Evolutionary conservation across 192 early-diverging fungal species (phyloP), one percentile per base, ranked within the genome.

Genomic region (Coemansia sp.): DNA sequence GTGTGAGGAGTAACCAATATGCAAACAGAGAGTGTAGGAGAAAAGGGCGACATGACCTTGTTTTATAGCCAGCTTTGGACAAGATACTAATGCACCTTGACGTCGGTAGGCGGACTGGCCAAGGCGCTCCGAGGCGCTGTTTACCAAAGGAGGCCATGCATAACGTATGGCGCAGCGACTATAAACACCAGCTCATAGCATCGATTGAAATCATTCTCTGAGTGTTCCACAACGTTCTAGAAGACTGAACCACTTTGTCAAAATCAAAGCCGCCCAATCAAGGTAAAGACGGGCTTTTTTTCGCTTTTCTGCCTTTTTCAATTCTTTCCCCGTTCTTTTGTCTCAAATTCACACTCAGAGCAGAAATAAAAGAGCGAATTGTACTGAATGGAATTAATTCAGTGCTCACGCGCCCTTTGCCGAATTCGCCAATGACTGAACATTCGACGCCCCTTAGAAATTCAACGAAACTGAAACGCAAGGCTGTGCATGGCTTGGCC

Each of bases 101-200:
- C 52, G 52, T 55, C 52, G 25, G 28, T 26, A 55, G 52, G 52
- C 52, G 28, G 52, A 28, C 52, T 55, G 52, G 26, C 6, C 52
- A 55, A 55, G 26, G 52, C 14, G 23, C 25, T 52, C 48, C 48
- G 48, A 52, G 48, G 48, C 48, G 48, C 48, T 20, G 20, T 26
- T 52, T 23, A 52, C 12, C 23, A 26, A 43, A 25, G 23, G 14
- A 6, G 13, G 21, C 52, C 52, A 55, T n/a, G 26, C 52, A 55
- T 55, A 31, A 26, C 26, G 52, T 26, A 28, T n/a, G 25, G 26
- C 52, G 52, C 28, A 33, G 13, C 26, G 52, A 55, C 52, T 26
- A 55, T 26, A 55, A 45, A 18, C 20, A 20, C 20, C n/a, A n/a
- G 14, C 41, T 10, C 9, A 7, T 33, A 20, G 43, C 20, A 45